Evolutionary conservation across 352 stramenopile genomes (phyloP).

Genomic region (Pythium phragmiticola): DNA sequence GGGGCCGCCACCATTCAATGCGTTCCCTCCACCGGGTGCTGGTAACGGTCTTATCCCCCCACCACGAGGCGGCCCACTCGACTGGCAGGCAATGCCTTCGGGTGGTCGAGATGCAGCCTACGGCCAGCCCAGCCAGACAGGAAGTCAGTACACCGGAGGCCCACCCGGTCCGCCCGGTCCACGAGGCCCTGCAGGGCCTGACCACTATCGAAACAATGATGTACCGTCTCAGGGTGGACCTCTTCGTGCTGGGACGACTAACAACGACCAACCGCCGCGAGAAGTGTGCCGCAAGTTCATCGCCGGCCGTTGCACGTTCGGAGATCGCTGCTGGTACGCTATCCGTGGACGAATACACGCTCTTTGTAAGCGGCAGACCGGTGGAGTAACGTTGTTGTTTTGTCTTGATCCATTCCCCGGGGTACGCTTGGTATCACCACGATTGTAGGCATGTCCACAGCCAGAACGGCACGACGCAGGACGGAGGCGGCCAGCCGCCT

Average conservation of each 20-base stretch:
- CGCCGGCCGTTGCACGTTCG: conserved; percentile 65
- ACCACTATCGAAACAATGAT: neutral
- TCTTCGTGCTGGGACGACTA: neutral
- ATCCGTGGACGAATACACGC: conserved; percentile 20
- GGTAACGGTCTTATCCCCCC: conserved; percentile 1
- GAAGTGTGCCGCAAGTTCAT: conserved; percentile 81
- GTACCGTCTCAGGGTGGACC: neutral
- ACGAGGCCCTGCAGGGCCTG: conserved; percentile 7
- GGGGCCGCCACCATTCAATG: conserved; percentile 14
- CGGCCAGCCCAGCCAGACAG: neutral
- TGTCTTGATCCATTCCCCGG: neutral
- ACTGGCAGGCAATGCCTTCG: neutral
- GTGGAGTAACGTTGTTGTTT: conserved; percentile 24
- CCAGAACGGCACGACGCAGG: conserved; percentile 12
- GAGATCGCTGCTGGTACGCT: conserved; percentile 81
- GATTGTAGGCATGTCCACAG: conserved; percentile 58
- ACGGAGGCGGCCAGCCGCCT: conserved; percentile 4
- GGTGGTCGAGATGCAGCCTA: neutral
- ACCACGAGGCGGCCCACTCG: neutral
- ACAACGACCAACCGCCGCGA: conserved; percentile 37
- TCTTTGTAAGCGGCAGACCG: conserved; percentile 11
- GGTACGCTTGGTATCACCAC: conserved; percentile 12
- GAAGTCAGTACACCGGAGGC: neutral
- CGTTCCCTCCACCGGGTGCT: conserved; percentile 14
- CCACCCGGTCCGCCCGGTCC: conserved; percentile 1